Evolutionary conservation across 768 basidiomycete species (phyloP).

Genomic region (Clathrus columnatus): DNA sequence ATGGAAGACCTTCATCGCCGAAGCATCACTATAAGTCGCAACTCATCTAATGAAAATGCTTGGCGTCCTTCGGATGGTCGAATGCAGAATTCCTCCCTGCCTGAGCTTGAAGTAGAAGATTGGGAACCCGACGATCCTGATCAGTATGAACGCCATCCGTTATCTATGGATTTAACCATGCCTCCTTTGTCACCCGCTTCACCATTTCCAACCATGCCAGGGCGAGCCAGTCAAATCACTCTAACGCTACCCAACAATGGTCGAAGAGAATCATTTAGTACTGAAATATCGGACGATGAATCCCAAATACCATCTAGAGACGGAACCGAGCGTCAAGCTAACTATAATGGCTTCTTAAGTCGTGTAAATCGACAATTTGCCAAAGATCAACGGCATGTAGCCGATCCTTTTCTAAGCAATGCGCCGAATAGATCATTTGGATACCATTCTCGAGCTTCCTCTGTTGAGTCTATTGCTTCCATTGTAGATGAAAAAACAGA

Average conservation of each 20-base stretch:
- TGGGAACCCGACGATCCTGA: constrained; percentile 70
- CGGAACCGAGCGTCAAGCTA: constrained; percentile 27
- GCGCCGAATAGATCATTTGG: constrained; percentile 69
- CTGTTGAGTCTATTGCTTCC: constrained; percentile 85
- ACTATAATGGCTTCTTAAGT: constrained; percentile 74
- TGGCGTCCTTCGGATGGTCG: constrained; percentile 60
- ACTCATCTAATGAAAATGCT: constrained; percentile 58
- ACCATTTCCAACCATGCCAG: constrained; percentile 43
- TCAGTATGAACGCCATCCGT: constrained; percentile 67
- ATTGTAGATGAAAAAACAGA: constrained; percentile 87
- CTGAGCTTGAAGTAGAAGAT: constrained; percentile 63
- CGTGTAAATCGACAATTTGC: constrained; percentile 79
- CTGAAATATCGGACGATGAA: constrained; percentile 48
- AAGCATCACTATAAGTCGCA: constrained; percentile 65
- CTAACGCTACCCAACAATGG: constrained; percentile 40
- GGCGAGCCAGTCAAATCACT: constrained; percentile 53
- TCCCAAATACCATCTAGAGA: constrained; percentile 42
- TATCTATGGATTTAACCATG: constrained; percentile 2
- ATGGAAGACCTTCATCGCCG: constrained; percentile 92
- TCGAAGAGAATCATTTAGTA: constrained; percentile 27
- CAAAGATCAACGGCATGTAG: constrained; percentile 64
- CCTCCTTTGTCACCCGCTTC: neutral
- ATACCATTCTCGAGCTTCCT: constrained; percentile 66
- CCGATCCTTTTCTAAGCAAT: constrained; percentile 81
- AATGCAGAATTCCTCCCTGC: constrained; percentile 12